Conservation (phyloP, 2,329 filamentous ascomycete genomes). For the Dothistroma septosporum region DNA sequence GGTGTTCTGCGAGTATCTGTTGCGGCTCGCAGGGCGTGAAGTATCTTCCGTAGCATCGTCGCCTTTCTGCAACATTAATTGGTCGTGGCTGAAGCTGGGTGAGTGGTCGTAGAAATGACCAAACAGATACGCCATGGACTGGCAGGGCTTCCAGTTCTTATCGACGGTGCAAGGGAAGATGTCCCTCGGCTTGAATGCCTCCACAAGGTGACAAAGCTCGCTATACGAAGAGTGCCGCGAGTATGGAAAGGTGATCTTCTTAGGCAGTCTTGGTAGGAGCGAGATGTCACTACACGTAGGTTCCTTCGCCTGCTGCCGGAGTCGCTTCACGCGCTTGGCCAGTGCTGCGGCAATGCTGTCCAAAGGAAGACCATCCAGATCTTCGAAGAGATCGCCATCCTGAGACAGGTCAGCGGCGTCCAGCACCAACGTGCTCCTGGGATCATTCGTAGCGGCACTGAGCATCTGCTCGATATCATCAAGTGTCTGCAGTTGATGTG, state of each 20-base stretch:
- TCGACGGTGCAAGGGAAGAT: slow-evolving; percentile 76
- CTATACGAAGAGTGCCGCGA: slow-evolving; percentile 83
- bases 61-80: slow-evolving; percentile 47
- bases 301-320: slow-evolving; percentile 22
- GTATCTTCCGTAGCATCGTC: not conserved
- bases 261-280: slow-evolving; percentile 18
- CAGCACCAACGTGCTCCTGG: slow-evolving; percentile 22
- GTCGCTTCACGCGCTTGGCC: slow-evolving; percentile 26
- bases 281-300: not conserved
- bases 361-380: slow-evolving; percentile 42
- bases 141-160: slow-evolving; percentile 57
- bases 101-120: slow-evolving; percentile 61
- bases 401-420: slow-evolving; percentile 23
- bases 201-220: slow-evolving; percentile 69
- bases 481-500: slow-evolving; percentile 33
- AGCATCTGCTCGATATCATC: slow-evolving; percentile 37
- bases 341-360: slow-evolving; percentile 31
- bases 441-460: slow-evolving; percentile 20
- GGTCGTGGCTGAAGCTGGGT: slow-evolving; percentile 61
- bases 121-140: slow-evolving; percentile 67
- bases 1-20: slow-evolving; percentile 3
- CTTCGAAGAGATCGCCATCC: slow-evolving; percentile 41
- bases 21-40: not conserved
- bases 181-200: slow-evolving; percentile 66
- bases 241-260: slow-evolving; percentile 64